Percentiles rank a stretch among this genome's conserved stretches.
These are phyloP conservation scores for Saksenaea vasiformis DNA, from an alignment of 371 early-diverging fungal genomes.

Conservation along the genomic window DNA sequence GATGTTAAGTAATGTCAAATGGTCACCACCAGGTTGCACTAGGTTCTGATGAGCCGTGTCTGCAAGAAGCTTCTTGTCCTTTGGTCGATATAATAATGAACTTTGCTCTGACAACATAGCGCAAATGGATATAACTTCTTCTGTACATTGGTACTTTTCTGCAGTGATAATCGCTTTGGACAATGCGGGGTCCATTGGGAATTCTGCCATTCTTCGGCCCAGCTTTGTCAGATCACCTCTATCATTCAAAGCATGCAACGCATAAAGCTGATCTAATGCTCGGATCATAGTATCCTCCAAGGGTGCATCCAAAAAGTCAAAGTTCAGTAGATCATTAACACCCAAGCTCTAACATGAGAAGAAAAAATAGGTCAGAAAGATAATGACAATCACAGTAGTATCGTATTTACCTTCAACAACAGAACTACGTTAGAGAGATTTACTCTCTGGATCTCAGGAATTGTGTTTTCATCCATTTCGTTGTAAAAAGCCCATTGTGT, in stretches of 20 bases:
- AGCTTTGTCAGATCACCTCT: conserved; percentile 93
- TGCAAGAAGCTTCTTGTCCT: conserved; percentile 91
- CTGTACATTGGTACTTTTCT: conserved; percentile 90
- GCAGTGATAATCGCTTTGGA: conserved; percentile 92
- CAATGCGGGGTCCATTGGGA: conserved; percentile 96
- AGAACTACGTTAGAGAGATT: conserved; percentile 93
- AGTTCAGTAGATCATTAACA: conserved; percentile 93
- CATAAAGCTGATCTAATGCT: conserved; percentile 93
- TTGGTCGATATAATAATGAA: conserved; percentile 91
- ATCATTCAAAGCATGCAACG: conserved; percentile 94
- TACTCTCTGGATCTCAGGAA: conserved; percentile 96
- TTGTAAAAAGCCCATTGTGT: conserved; percentile 94
- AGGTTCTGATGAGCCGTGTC: conserved; percentile 92
- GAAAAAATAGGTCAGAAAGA: conserved; percentile 2
- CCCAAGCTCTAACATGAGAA: conserved; percentile 71
- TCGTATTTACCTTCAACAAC: conserved; percentile 74
- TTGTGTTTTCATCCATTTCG: conserved; percentile 92
- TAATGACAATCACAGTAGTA: not conserved
- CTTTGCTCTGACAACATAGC: conserved; percentile 94
- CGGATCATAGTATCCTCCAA: conserved; percentile 91
- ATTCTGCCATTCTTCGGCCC: conserved; percentile 98
- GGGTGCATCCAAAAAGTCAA: conserved; percentile 99
- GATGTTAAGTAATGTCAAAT: conserved; percentile 86
- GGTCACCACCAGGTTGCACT: conserved; percentile 88
- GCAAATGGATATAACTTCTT: conserved; percentile 87